phyloP scores from a whole-genome alignment of 306 rosid species.

The Lathyrus tuberosus region DNA sequence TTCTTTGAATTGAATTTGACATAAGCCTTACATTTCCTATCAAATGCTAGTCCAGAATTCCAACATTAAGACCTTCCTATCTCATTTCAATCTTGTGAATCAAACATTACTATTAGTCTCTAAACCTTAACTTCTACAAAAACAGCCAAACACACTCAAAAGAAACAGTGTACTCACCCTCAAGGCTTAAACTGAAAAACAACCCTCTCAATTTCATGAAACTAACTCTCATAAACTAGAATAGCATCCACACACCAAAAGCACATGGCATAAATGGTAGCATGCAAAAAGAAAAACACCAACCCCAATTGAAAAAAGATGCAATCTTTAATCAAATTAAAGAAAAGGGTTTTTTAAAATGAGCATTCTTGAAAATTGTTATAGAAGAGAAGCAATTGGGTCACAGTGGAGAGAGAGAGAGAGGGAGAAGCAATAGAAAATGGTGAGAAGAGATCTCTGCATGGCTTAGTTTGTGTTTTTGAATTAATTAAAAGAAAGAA shows the following conservation, averaged over 20 bases:
- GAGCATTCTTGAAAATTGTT: conserved; percentile 21
- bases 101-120: conserved; percentile 5
- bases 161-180: conserved; percentile 18
- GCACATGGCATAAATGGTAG: conserved; percentile 11
- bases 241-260: conserved; percentile 10
- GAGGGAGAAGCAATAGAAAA: conserved; percentile 7
- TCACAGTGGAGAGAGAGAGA: conserved; percentile 3
- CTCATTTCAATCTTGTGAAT: conserved; percentile 23
- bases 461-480: conserved; percentile 43
- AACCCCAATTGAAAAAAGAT: conserved; percentile 26
- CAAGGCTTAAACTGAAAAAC: conserved; percentile 13
- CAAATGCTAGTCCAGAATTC: conserved; percentile 19
- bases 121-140: conserved; percentile 29
- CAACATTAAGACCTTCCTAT: conserved; percentile 1
- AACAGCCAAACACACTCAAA: conserved; percentile 28
- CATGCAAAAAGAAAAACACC: conserved; percentile 23
- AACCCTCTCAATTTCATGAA: conserved; percentile 26
- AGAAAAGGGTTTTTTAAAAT: conserved; percentile 27
- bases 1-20: no score
- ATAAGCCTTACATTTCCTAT: background rate
- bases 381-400: conserved; percentile 4
- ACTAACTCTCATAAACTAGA: conserved; percentile 11
- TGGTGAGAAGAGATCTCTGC: conserved; percentile 42
- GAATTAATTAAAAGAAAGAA: conserved; percentile 33
- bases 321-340: conserved; percentile 31